A percentile compares a stretch with the other conserved stretches of the same genome.
These are phyloP conservation scores for Alternaria triticimaculans DNA, from an alignment of 2,329 filamentous ascomycete species.

Conservation along the genomic window DNA sequence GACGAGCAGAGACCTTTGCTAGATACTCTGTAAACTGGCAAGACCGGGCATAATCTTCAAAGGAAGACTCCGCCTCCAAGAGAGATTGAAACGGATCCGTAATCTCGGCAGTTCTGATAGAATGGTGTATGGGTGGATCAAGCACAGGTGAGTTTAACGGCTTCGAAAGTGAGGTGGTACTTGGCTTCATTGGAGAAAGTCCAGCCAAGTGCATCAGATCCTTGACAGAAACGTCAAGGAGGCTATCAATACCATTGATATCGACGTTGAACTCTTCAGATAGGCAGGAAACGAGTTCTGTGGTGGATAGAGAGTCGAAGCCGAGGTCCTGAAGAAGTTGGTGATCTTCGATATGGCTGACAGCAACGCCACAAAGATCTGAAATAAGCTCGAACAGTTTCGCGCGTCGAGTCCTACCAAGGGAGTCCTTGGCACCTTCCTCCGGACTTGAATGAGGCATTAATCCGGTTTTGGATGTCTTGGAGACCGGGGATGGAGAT, in stretches of 20 bases:
- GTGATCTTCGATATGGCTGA: slow-evolving; percentile 1
- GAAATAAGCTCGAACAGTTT: slow-evolving; percentile 9
- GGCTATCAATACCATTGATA: slow-evolving; percentile 2
- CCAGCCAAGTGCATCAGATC: slow-evolving; percentile 3
- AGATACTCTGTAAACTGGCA: slow-evolving; percentile 13
- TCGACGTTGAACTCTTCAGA: slow-evolving; percentile 10
- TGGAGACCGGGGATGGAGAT: not conserved
- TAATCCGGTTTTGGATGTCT: not conserved
- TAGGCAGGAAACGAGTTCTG: slow-evolving; percentile 10
- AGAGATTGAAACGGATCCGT: slow-evolving; percentile 7
- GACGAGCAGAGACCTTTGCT: slow-evolving; percentile 4
- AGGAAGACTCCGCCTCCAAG: not conserved
- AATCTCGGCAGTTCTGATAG: not conserved
- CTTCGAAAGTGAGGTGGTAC: not conserved
- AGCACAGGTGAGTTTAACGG: not conserved
- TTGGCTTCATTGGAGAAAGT: not conserved
- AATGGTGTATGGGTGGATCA: not conserved
- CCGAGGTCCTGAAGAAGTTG: slow-evolving; percentile 14
- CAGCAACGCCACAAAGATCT: slow-evolving; percentile 7
- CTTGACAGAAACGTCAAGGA: slow-evolving; percentile 11
- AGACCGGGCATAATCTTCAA: not conserved
- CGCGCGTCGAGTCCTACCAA: not conserved
- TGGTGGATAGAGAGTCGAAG: slow-evolving; percentile 15
- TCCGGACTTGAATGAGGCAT: not conserved
- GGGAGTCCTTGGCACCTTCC: not conserved